Conservation (phyloP, 495 filamentous ascomycete genomes). For the Talaromyces thailandensis region DNA sequence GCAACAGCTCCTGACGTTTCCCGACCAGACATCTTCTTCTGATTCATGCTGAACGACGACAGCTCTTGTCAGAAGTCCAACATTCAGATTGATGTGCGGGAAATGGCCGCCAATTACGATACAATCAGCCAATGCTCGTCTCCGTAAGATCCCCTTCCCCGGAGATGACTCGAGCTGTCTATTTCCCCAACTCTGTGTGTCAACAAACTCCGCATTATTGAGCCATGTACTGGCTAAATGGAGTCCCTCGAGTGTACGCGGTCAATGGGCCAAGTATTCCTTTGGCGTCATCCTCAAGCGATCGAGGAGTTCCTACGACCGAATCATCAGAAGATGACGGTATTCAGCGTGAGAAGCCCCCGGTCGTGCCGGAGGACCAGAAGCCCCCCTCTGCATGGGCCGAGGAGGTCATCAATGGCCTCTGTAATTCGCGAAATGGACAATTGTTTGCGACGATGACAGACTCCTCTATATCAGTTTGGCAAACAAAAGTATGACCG, state of each 20-base stretch:
- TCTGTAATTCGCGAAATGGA: slow-evolving; percentile 72
- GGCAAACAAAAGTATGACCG: slow-evolving; percentile 80
- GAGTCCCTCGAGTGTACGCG: slow-evolving; percentile 82
- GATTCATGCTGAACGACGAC: not conserved
- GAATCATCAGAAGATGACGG: not conserved
- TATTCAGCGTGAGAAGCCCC: not conserved
- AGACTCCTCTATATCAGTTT: slow-evolving; percentile 69
- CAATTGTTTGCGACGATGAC: slow-evolving; percentile 88
- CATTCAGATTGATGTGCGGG: not conserved
- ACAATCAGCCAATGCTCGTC: not conserved
- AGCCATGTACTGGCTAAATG: slow-evolving; percentile 97
- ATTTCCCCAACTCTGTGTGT: slow-evolving; percentile 16
- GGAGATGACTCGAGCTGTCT: slow-evolving; percentile 35
- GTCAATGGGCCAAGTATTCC: slow-evolving; percentile 48
- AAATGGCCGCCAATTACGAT: slow-evolving; percentile 1
- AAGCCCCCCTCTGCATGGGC: slow-evolving; percentile 23
- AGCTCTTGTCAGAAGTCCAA: not conserved
- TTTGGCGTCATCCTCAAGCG: slow-evolving; percentile 25
- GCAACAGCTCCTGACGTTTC: not conserved
- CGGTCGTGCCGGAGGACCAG: slow-evolving; percentile 4
- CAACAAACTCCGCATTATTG: slow-evolving; percentile 18
- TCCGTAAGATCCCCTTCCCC: slow-evolving; percentile 11
- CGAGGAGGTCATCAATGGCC: slow-evolving; percentile 57
- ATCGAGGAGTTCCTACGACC: slow-evolving; percentile 14
- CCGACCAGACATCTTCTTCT: not conserved